Conservation (phyloP, 352 stramenopile genomes). For the Phytophthora hybrid region DNA sequence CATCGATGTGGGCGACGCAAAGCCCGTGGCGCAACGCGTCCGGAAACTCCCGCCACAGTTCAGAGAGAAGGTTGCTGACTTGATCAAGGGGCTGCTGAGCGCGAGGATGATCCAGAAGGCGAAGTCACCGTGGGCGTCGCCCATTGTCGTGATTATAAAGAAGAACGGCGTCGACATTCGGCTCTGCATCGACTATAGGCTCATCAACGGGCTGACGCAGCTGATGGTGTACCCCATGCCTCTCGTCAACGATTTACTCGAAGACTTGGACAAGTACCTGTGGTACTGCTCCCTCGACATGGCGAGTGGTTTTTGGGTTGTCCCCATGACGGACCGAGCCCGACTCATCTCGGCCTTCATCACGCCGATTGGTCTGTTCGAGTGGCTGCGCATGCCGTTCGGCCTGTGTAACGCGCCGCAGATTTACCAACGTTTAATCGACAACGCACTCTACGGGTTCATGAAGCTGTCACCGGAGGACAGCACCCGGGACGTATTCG, state of each 20-base stretch:
- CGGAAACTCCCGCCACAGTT: too few relatives aligned
- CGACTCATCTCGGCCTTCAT: constrained; percentile 33
- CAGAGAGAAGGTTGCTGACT: too few relatives aligned
- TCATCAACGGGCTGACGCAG: too few relatives aligned
- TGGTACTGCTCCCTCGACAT: constrained; percentile 36
- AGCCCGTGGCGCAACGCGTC: constrained; percentile 13
- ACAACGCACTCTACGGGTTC: constrained; percentile 33
- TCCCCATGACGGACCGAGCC: constrained; percentile 25
- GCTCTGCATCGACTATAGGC: too few relatives aligned
- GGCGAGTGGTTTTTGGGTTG: constrained; percentile 33
- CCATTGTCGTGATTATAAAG: constrained; percentile 13
- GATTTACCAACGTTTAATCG: constrained; percentile 37
- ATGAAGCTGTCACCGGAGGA: too few relatives aligned
- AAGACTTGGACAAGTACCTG: constrained; percentile 17
- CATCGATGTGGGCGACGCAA: neutral
- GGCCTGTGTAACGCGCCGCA: constrained; percentile 33
- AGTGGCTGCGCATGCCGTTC: constrained; percentile 38
- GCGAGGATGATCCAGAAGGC: too few relatives aligned
- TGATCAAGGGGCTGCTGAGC: too few relatives aligned
- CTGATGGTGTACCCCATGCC: too few relatives aligned
- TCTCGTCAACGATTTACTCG: constrained; percentile 8
- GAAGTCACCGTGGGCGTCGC: constrained; percentile 18
- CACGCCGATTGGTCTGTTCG: constrained; percentile 27
- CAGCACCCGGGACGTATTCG: neutral
- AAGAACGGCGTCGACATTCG: too few relatives aligned